Percentiles rank a stretch among this genome's conserved stretches.
Evolutionary conservation across 208 protist genomes (phyloP).

Genomic region (Trypanosoma cruzi): DNA sequence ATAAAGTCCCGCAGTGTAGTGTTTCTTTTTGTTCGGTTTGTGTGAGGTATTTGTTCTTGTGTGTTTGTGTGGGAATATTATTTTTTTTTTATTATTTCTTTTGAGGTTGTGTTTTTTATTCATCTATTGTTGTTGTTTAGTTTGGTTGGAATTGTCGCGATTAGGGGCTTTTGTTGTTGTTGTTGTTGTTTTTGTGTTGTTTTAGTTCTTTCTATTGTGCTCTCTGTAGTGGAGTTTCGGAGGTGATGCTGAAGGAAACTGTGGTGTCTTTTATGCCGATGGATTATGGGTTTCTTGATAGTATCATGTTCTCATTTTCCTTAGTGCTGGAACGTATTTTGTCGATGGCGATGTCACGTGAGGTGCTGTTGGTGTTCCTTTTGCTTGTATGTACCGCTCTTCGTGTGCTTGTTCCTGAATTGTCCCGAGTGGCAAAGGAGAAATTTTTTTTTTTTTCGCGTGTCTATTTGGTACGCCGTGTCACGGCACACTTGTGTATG

Average conservation of each 20-base stretch:
- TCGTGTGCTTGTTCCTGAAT: slow-evolving; percentile 11
- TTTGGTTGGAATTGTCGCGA: too few relatives aligned
- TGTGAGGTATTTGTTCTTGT: too few relatives aligned
- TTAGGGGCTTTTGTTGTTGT: too few relatives aligned
- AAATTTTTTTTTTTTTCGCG: neutral
- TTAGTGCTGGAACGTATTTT: neutral
- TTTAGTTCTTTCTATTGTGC: too few relatives aligned
- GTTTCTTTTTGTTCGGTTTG: too few relatives aligned
- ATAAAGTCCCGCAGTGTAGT: too few relatives aligned
- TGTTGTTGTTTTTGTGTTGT: slow-evolving; percentile 14
- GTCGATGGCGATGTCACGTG: neutral
- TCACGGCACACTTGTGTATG: slow-evolving; percentile 24
- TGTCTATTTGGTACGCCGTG: slow-evolving; percentile 23
- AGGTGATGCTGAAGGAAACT: too few relatives aligned
- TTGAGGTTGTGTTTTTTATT: slow-evolving; percentile 3
- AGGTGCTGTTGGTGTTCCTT: slow-evolving; percentile 29
- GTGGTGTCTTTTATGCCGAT: too few relatives aligned
- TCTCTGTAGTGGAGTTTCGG: too few relatives aligned
- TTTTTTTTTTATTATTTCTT: slow-evolving; percentile 28
- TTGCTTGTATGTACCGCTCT: slow-evolving; percentile 17
- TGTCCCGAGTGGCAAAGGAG: neutral
- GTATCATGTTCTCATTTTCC: too few relatives aligned
- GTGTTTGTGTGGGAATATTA: neutral
- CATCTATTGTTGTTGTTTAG: slow-evolving; percentile 22
- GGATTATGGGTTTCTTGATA: too few relatives aligned